phyloP scores from a whole-genome alignment of 1,139 yeast species.

The Nakaseomyces bracarensis region DNA sequence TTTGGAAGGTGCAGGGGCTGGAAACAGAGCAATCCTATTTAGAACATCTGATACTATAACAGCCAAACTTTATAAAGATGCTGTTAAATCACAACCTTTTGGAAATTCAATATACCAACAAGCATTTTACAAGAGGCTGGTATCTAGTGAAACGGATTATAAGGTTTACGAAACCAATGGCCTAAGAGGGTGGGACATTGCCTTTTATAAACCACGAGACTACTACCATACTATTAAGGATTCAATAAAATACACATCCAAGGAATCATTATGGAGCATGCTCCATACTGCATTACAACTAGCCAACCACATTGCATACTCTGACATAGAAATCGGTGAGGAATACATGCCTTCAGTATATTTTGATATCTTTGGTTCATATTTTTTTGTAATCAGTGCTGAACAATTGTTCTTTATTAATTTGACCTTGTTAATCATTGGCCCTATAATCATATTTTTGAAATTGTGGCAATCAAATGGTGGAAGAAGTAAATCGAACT shows the following conservation, averaged over 20 bases:
- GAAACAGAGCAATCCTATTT: conserved; percentile 78
- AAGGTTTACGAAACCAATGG: conserved; percentile 61
- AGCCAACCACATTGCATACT: conserved; percentile 36
- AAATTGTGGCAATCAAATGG: conserved; percentile 43
- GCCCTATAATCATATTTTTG: conserved; percentile 47
- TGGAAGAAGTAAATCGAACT: conserved; percentile 40
- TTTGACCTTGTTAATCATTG: conserved; percentile 41
- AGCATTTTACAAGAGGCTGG: conserved; percentile 65
- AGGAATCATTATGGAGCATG: conserved; percentile 73
- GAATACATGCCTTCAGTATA: conserved; percentile 45
- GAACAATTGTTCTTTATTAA: conserved; percentile 42
- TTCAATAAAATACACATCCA: conserved; percentile 53
- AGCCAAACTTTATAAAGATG: conserved; percentile 46
- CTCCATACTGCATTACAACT: conserved; percentile 59
- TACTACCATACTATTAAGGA: conserved; percentile 76
- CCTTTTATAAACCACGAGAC: conserved; percentile 68
- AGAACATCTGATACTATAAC: conserved; percentile 75
- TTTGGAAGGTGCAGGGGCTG: conserved; percentile 94
- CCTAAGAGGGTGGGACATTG: conserved; percentile 74
- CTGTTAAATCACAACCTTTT: conserved; percentile 47
- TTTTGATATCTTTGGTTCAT: conserved; percentile 50
- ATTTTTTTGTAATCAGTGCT: conserved; percentile 48
- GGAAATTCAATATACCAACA: conserved; percentile 75
- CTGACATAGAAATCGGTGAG: conserved; percentile 18
- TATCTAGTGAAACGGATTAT: conserved; percentile 81